phyloP scores from a whole-genome alignment of 1,139 yeast species.

The Arxiozyma telluris region DNA sequence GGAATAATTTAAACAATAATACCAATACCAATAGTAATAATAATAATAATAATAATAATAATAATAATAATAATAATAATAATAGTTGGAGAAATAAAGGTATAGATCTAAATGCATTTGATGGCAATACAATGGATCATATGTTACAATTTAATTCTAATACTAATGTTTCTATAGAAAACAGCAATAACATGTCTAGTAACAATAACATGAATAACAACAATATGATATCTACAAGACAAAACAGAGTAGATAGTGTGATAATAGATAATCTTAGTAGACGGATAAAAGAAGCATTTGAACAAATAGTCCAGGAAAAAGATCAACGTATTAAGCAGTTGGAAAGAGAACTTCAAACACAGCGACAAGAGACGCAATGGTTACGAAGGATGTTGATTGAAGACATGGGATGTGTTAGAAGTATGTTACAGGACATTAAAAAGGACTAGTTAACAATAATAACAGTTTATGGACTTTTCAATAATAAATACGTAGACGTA shows the following conservation, averaged over 20 bases:
- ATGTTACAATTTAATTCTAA: constrained; percentile 22
- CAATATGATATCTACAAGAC: not conserved
- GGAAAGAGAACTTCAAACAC: constrained; percentile 26
- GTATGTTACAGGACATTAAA: constrained; percentile 20
- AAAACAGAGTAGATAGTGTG: not conserved
- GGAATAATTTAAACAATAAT: no score
- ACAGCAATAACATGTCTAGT: constrained; percentile 1
- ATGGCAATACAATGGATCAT: constrained; percentile 27
- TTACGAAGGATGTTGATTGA: constrained; percentile 29
- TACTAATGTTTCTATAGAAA: not conserved
- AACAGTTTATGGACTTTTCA: not conserved
- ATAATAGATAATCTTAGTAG: constrained; percentile 10
- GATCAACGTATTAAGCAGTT: constrained; percentile 25
- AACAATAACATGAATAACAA: constrained; percentile 2
- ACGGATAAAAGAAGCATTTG: constrained; percentile 21
- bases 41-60: not conserved
- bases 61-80: not conserved
- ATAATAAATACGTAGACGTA: not conserved
- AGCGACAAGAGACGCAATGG: constrained; percentile 30
- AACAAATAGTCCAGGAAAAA: constrained; percentile 24
- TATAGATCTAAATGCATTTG: constrained; percentile 21
- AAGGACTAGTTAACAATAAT: not conserved
- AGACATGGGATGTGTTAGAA: constrained; percentile 30
- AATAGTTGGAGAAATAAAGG: not conserved
- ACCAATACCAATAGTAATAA: no score